Evolutionary conservation across 2,329 filamentous ascomycete species (phyloP).

Genomic region (Byssoonygena ceratinophila): DNA sequence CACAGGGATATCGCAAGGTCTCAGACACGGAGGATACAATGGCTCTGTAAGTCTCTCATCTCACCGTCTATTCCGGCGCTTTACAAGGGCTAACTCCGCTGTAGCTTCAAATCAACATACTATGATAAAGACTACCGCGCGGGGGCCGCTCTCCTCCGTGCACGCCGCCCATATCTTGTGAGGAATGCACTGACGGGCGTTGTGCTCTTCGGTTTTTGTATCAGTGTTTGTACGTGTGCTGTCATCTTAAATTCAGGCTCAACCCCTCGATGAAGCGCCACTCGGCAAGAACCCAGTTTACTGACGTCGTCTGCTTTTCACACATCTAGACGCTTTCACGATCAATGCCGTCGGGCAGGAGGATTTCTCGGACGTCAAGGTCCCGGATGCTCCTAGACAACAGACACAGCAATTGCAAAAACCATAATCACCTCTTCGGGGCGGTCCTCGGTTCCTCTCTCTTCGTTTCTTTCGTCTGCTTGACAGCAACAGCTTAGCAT

Average conservation of each 20-base stretch:
- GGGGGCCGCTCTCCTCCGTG: slow-evolving; percentile 79
- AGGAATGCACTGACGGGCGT: slow-evolving; percentile 77
- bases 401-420: background rate
- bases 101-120: slow-evolving; percentile 65
- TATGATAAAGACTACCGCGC: slow-evolving; percentile 82
- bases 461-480: background rate
- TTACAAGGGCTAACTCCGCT: slow-evolving; percentile 5
- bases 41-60: slow-evolving; percentile 12
- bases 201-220: slow-evolving; percentile 62
- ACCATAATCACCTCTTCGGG: background rate
- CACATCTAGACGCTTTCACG: slow-evolving; percentile 54
- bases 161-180: slow-evolving; percentile 80
- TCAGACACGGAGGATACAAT: background rate
- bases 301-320: too few species aligned
- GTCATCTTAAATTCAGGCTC: too few species aligned
- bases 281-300: too few species aligned
- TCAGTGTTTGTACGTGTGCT: slow-evolving; percentile 83
- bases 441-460: background rate
- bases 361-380: slow-evolving; percentile 89
- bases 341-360: slow-evolving; percentile 86
- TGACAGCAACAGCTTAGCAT: slow-evolving; percentile 5
- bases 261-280: too few species aligned
- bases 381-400: slow-evolving; percentile 59
- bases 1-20: background rate
- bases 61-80: background rate